Evolutionary conservation across 2,329 filamentous ascomycete species (phyloP).

Genomic region (Fusarium praegraminearum): DNA sequence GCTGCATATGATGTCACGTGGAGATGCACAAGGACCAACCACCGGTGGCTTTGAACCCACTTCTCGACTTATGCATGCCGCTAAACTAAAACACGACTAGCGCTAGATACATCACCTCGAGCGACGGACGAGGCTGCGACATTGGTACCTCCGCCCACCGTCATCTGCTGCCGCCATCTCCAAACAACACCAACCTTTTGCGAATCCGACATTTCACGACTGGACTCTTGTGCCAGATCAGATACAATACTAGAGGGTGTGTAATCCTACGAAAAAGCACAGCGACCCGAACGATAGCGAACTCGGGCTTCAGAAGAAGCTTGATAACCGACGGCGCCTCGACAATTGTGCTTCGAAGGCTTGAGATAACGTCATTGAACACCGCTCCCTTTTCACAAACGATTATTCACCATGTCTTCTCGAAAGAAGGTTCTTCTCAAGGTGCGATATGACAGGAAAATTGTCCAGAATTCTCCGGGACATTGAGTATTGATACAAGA

Average conservation of each 20-base stretch:
- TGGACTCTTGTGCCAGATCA: conserved; percentile 14
- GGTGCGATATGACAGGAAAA: conserved; percentile 61
- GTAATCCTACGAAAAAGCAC: not conserved
- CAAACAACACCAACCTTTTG: conserved; percentile 42
- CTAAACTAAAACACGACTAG: conserved; percentile 42
- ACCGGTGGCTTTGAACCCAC: conserved; percentile 8
- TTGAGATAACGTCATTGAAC: conserved; percentile 51
- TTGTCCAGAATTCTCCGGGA: not conserved
- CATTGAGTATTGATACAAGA: conserved; percentile 30
- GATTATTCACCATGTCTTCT: conserved; percentile 72
- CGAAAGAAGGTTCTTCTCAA: conserved; percentile 93
- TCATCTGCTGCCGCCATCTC: conserved; percentile 43
- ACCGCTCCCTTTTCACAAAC: conserved; percentile 34
- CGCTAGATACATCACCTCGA: conserved; percentile 38
- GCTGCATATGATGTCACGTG: conserved; percentile 50
- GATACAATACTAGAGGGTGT: not conserved
- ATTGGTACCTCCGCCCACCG: conserved; percentile 41
- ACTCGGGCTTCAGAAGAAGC: conserved; percentile 8
- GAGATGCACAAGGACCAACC: conserved; percentile 37
- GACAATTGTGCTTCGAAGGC: conserved; percentile 39
- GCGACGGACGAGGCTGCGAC: conserved; percentile 49
- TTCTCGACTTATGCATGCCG: conserved; percentile 44
- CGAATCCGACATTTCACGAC: conserved; percentile 13
- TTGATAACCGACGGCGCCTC: conserved; percentile 24
- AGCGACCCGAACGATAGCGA: not conserved